Evolutionary conservation across 331 rosid genomes (phyloP).

Genomic region (Pyrus hybrid): DNA sequence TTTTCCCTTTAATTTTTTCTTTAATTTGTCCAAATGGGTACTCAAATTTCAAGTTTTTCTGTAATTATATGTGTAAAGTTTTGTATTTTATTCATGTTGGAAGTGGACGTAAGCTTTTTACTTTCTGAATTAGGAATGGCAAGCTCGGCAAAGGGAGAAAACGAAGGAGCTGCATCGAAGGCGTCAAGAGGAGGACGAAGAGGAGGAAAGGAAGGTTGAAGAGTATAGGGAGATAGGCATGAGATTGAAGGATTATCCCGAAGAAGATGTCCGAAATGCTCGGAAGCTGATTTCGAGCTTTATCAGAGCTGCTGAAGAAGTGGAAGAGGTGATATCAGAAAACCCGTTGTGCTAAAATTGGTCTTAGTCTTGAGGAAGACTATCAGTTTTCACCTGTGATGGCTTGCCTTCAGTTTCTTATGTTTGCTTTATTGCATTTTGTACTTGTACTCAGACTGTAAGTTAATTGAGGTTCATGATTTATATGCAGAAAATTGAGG

Average conservation of each 20-base stretch:
- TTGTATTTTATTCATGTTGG: not conserved
- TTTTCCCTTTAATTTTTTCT: not conserved
- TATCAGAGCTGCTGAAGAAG: constrained; percentile 76
- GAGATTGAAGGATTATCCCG: constrained; percentile 74
- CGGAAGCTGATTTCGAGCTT: constrained; percentile 70
- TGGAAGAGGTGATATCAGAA: constrained; percentile 63
- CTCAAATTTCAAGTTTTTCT: not conserved
- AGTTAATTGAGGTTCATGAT: not conserved
- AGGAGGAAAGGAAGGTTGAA: constrained; percentile 65
- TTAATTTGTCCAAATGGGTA: not conserved
- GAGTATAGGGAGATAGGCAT: constrained; percentile 81
- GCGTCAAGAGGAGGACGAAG: constrained; percentile 68
- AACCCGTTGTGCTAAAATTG: not conserved
- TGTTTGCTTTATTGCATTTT: not conserved
- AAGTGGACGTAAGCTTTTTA: constrained; percentile 13
- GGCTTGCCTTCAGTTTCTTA: not conserved
- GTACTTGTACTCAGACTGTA: not conserved
- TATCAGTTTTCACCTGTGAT: not conserved
- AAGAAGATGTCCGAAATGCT: constrained; percentile 78
- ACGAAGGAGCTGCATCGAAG: constrained; percentile 51
- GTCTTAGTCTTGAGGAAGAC: not conserved
- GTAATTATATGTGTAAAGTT: not conserved
- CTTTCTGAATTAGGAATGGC: constrained; percentile 69
- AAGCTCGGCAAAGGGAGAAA: constrained; percentile 64
- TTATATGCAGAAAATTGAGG: constrained; percentile 69